Conservation (phyloP, 2,329 filamentous ascomycete genomes). For the Graphiopsis chlorocephala region DNA sequence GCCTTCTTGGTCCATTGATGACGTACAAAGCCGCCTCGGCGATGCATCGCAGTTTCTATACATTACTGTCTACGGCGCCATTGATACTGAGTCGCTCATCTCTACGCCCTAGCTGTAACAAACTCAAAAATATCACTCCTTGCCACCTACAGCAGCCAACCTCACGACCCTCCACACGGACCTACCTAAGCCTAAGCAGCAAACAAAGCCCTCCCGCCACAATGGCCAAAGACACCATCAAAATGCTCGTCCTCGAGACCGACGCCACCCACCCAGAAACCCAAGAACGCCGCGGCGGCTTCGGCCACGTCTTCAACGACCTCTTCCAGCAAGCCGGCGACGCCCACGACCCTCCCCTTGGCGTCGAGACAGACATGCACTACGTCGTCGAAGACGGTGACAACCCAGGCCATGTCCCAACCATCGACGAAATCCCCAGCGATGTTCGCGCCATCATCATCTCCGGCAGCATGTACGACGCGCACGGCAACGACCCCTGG, state of each 20-base stretch:
- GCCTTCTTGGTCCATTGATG: not conserved
- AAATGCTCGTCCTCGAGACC: constrained; percentile 58
- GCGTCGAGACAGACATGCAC: constrained; percentile 54
- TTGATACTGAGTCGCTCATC: not conserved
- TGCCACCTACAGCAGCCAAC: not conserved
- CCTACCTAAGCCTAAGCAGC: not conserved
- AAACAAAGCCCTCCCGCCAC: not conserved
- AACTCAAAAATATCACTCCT: not conserved
- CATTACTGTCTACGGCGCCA: not conserved
- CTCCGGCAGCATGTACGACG: constrained; percentile 49
- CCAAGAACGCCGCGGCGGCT: constrained; percentile 49
- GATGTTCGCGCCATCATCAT: constrained; percentile 46
- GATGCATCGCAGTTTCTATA: constrained; percentile 2
- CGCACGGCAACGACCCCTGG: constrained; percentile 46
- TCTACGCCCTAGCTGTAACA: not conserved
- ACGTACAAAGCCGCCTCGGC: constrained; percentile 5
- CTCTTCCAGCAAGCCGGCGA: constrained; percentile 53
- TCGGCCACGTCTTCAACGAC: constrained; percentile 53
- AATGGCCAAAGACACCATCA: constrained; percentile 32
- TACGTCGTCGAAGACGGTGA: constrained; percentile 51
- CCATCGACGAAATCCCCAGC: constrained; percentile 46
- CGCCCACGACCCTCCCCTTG: constrained; percentile 53
- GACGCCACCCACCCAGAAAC: constrained; percentile 56
- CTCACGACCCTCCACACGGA: not conserved
- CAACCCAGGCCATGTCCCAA: constrained; percentile 46